A percentile compares a stretch with the other conserved stretches of the same genome.
These are phyloP conservation scores for Wickerhamomyces sydowiorum DNA, from an alignment of 805 yeast species.

Conservation along the genomic window DNA sequence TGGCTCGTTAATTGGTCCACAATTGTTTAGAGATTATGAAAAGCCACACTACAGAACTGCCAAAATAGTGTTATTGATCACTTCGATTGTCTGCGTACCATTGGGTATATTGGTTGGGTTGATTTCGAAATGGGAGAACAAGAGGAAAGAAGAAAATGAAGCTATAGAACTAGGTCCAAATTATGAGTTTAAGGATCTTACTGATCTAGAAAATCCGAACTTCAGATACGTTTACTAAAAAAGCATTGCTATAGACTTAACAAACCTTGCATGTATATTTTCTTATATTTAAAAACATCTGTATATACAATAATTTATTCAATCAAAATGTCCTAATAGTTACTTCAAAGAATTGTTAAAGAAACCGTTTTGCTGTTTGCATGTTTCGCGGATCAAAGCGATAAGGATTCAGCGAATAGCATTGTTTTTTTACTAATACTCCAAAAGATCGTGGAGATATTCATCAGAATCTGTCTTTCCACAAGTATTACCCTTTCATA, in stretches of 20 bases:
- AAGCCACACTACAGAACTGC: slow-evolving; percentile 54
- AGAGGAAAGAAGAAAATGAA: slow-evolving; percentile 36
- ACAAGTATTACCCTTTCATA: no score
- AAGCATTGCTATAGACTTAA: no score
- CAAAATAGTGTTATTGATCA: slow-evolving; percentile 47
- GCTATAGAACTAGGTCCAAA: slow-evolving; percentile 27
- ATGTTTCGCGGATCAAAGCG: no score
- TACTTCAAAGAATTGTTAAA: no score
- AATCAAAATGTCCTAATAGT: no score
- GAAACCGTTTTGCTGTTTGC: no score
- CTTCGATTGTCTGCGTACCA: slow-evolving; percentile 42
- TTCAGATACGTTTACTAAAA: slow-evolving; percentile 50
- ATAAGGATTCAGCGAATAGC: no score
- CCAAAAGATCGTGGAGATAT: neutral
- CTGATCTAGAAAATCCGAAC: slow-evolving; percentile 51
- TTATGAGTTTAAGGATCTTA: slow-evolving; percentile 48
- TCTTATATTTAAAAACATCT: no score
- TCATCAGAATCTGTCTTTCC: no score
- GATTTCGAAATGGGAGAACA: slow-evolving; percentile 44
- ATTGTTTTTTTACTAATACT: neutral
- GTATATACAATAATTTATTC: no score
- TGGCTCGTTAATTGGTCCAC: slow-evolving; percentile 60
- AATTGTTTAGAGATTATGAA: slow-evolving; percentile 45
- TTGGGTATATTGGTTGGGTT: slow-evolving; percentile 36
- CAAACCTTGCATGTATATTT: no score